These are phyloP conservation scores for Globisporangium cederbergense DNA, from an alignment of 352 stramenopile genomes.

Conservation along the genomic window DNA sequence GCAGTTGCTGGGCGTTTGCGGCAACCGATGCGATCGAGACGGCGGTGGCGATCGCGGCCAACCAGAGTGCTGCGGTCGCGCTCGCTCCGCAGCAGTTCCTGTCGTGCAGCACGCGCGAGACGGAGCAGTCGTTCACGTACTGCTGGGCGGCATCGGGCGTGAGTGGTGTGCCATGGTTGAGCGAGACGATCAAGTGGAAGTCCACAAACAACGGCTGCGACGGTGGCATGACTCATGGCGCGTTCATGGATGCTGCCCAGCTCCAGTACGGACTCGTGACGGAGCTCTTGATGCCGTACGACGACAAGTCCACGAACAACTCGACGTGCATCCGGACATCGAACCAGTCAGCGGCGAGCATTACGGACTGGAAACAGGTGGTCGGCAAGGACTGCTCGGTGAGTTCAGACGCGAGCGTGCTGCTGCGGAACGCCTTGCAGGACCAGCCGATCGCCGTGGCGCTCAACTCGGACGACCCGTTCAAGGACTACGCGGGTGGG, in stretches of 20 bases:
- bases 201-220: constrained; percentile 75
- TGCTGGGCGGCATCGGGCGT: constrained; percentile 53
- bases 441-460: constrained; percentile 70
- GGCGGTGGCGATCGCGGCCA: constrained; percentile 61
- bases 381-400: constrained; percentile 52
- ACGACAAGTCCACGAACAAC: constrained; percentile 15
- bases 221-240: constrained; percentile 78
- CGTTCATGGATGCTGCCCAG: constrained; percentile 69
- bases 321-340: constrained; percentile 18
- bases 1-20: constrained; percentile 81
- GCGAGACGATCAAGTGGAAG: constrained; percentile 67
- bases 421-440: constrained; percentile 55
- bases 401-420: constrained; percentile 43
- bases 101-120: constrained; percentile 59
- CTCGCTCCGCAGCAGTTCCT: constrained; percentile 80
- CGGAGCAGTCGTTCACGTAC: constrained; percentile 71
- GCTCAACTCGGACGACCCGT: constrained; percentile 68
- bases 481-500: constrained; percentile 64
- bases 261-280: constrained; percentile 60
- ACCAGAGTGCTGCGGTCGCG: constrained; percentile 50
- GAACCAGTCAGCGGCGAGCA: constrained; percentile 66
- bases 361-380: constrained; percentile 65
- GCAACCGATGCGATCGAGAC: constrained; percentile 77
- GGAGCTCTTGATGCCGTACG: constrained; percentile 72
- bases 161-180: constrained; percentile 49